phyloP scores from a whole-genome alignment of 2,329 filamentous ascomycete species.

The Claviceps sorghi region DNA sequence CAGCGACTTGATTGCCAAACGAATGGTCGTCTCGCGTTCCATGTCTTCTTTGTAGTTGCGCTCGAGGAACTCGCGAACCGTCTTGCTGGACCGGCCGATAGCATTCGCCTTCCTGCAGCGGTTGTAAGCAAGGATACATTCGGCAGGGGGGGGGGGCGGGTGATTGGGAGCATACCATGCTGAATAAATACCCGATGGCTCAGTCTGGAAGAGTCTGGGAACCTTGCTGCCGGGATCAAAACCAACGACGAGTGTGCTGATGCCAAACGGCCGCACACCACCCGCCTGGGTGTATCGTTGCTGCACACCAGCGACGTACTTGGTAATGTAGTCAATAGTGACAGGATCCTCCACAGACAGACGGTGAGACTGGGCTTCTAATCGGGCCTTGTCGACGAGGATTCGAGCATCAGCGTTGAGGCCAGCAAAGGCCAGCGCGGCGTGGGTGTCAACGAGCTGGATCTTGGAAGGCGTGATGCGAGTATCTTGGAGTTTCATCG shows the following conservation, averaged over 20 bases:
- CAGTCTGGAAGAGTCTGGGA: slow-evolving; percentile 89
- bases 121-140: slow-evolving; percentile 2
- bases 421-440: slow-evolving; percentile 91
- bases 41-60: slow-evolving; percentile 98
- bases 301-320: slow-evolving; percentile 95
- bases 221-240: slow-evolving; percentile 87
- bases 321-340: slow-evolving; percentile 98
- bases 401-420: slow-evolving; percentile 97
- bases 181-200: slow-evolving; percentile 98
- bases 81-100: slow-evolving; percentile 96
- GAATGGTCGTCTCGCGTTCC: slow-evolving; percentile 91
- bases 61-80: slow-evolving; percentile 94
- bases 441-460: slow-evolving; percentile 86
- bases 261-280: slow-evolving; percentile 95
- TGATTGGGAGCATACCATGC: slow-evolving; percentile 53
- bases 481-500: slow-evolving; percentile 98
- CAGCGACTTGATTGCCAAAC: slow-evolving; percentile 93
- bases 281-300: slow-evolving; percentile 98
- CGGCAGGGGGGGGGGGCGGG: slow-evolving; percentile 1
- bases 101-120: slow-evolving; percentile 86
- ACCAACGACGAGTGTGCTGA: slow-evolving; percentile 95
- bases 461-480: slow-evolving; percentile 99
- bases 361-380: slow-evolving; percentile 95
- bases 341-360: slow-evolving; percentile 95
- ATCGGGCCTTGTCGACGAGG: slow-evolving; percentile 90